Base-by-base conservation (phyloP, 2,329 filamentous ascomycete genomes). In the Botrytis fabae region DNA sequence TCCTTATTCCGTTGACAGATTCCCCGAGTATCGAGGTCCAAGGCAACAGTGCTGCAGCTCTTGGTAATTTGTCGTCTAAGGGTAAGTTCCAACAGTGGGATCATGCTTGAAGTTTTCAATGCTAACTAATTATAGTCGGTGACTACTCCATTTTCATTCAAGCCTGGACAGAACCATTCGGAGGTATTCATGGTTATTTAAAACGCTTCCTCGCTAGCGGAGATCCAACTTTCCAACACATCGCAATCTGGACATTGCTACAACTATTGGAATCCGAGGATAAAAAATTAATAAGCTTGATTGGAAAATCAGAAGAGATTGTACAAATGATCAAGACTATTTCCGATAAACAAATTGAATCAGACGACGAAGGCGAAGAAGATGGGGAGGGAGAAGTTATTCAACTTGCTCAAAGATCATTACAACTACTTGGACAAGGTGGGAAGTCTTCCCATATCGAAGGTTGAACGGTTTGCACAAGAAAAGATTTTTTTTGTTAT, bases 141-240 rank as follows among this genome's bases (percentile, higher is more conserved):
- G 95, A 99, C 81, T 99, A 99, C 83, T 92, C 93, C 2, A 96
- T 98, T 78, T 99, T 99, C 81, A 92, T 98, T 59, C 91, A 94
- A 78, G 93, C 97, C 82, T 99, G 96, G 96, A 91, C 88, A 28
- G 92, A 97, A 79, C 96, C 96, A 2, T 92, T 94, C 75, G 96
- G 94, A 63, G 96, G 96, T 63, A 97, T 99, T 75, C 95, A 98
- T 80, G 96, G 96, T 71, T 99, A 99, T 81, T 87, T 99, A 51
- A 93, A 91, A 78, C 91, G 95, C 71, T 99, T 99, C 86, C 87
- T 99, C 28, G 93, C 93, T 62, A 98, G 94, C 76, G 95, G 95
- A 59, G 96, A 99, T 81, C 91, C 96, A 0, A 99, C 96, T 0
- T 99, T 99, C 86, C 96, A 99, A 83, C 96, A 99, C 81, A 99